Evolutionary conservation across 768 basidiomycete genomes (phyloP), one percentile per base, ranked within the genome.

Genomic region (Russula lepida): DNA sequence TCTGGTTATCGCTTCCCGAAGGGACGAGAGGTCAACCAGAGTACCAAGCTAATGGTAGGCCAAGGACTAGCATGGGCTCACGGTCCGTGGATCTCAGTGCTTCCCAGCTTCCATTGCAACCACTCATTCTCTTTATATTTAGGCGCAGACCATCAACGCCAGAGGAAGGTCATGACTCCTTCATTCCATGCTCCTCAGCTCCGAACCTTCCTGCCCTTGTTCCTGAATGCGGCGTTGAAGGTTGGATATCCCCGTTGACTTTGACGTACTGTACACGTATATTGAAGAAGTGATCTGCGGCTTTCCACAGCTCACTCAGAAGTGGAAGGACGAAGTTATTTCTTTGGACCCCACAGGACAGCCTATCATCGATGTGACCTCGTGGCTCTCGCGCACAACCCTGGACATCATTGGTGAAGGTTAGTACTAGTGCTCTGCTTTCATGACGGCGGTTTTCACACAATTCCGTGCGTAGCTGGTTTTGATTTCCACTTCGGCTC

Each of bases 401-500:
- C 56, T 71, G 3, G 70, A 71, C 37, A 58, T 69, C 27, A 71
- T 71, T 35, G 69, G 67, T 1, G 66, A 70, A 62, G 62, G 70
- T 71, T 28, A 33, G n/a, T n/a, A n/a, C n/a, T n/a, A n/a, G 53
- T 48, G 6, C 17, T 28, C 8, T 28, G 7, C 9, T 4, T n/a
- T 4, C 32, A n/a, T 2, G 41, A 33, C 27, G 17, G 23, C 21
- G 3, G 12, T 17, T 17, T 41, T 46, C 19, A 50, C 6, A 57
- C 21, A 11, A 44, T 25, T 21, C 27, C 15, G 25, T 15, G 43
- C 6, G 13, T 25, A 66, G 64, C 64, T 32, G 62, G 62, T n/a
- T 66, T 66, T 52, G 58, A 64, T 23, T 59, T 32, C n/a, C 51
- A 56, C 28, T 66, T 66, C 17, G 63, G 58, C 46, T 49, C 64